A percentile compares a stretch with the other conserved stretches of the same genome.
These are phyloP conservation scores for Mucor racemosus DNA, from an alignment of 371 early-diverging fungal genomes.

Conservation along the genomic window DNA sequence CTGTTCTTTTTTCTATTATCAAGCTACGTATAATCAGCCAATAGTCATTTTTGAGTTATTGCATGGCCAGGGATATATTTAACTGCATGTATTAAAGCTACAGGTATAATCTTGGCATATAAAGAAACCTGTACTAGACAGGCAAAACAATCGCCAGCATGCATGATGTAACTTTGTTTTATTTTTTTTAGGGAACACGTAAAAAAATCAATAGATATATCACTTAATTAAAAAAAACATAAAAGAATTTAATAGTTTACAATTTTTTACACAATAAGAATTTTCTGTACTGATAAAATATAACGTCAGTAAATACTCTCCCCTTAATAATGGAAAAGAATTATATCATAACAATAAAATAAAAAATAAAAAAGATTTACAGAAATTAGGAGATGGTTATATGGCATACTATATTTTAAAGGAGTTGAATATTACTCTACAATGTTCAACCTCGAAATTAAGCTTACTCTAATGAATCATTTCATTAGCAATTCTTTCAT, in stretches of 20 bases:
- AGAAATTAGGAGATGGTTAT: neutral
- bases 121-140: neutral
- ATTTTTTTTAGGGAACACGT: neutral
- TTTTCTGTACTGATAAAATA: neutral
- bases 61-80: neutral
- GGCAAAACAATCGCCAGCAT: neutral
- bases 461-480: neutral
- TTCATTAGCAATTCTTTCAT: conserved; percentile 1
- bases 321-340: neutral
- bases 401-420: neutral
- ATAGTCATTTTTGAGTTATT: too few species aligned
- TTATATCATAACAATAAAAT: neutral
- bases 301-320: neutral
- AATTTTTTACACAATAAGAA: neutral
- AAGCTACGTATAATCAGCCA: too few species aligned
- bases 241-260: neutral
- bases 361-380: neutral
- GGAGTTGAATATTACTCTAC: neutral
- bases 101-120: neutral
- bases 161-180: neutral
- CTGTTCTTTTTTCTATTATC: too few species aligned
- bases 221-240: neutral
- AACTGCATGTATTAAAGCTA: neutral
- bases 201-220: neutral
- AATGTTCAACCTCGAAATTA: neutral